Conservation (phyloP, 2,329 filamentous ascomycete species). For the Talaromyces amestolkiae region DNA sequence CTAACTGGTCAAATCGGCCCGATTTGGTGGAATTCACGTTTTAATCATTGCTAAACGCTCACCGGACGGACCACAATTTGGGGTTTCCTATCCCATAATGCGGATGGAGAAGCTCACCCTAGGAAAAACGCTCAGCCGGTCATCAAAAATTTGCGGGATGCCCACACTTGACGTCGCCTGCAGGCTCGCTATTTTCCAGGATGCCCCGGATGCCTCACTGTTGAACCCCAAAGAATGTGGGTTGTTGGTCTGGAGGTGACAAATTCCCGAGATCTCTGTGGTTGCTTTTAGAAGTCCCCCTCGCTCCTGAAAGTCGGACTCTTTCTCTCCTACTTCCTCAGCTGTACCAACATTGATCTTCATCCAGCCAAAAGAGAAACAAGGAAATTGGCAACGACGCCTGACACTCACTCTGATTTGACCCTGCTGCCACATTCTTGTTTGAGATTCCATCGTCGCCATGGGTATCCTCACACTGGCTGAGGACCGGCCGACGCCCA, state of each 20-base stretch:
- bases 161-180: background rate
- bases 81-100: background rate
- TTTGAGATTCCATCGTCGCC: background rate
- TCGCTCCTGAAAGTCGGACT: background rate
- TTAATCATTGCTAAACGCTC: background rate
- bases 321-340: background rate
- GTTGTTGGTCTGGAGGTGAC: background rate
- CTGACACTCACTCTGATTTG: background rate
- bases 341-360: background rate
- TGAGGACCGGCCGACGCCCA: constrained; percentile 53
- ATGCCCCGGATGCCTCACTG: background rate
- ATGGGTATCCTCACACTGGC: constrained; percentile 33
- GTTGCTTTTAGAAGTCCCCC: background rate
- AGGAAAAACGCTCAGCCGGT: background rate
- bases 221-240: background rate
- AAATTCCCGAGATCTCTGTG: background rate
- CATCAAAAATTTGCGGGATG: background rate
- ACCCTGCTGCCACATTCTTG: no score
- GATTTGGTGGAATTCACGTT: background rate
- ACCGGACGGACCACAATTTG: background rate
- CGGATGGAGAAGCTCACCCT: background rate
- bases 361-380: background rate
- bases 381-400: background rate
- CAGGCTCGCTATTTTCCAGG: background rate
- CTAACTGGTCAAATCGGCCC: background rate